A percentile compares a stretch with the other conserved stretches of the same genome.
These are phyloP conservation scores for Plenodomus biglobosus DNA, from an alignment of 2,329 filamentous ascomycete species.

Conservation along the genomic window DNA sequence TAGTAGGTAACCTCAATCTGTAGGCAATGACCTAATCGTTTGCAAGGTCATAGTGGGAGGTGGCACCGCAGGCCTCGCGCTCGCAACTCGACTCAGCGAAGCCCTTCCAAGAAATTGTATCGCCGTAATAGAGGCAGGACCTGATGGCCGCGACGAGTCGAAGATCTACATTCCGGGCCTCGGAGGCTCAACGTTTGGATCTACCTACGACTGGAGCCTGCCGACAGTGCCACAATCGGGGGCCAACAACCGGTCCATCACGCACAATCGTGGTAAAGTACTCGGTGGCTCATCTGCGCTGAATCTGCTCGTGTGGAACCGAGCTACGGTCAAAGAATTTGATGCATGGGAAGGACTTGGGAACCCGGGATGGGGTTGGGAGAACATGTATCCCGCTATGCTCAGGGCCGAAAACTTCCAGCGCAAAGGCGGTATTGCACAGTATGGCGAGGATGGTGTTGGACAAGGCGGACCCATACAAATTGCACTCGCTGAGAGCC, in stretches of 20 bases:
- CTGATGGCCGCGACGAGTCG: neutral
- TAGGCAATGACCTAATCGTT: no score
- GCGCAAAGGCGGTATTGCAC: slow-evolving; percentile 30
- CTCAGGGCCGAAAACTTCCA: slow-evolving; percentile 40
- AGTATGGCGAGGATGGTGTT: slow-evolving; percentile 18
- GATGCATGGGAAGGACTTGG: slow-evolving; percentile 48
- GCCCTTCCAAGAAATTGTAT: no score
- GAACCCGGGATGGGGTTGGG: slow-evolving; percentile 44
- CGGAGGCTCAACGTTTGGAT: neutral
- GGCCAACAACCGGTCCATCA: slow-evolving; percentile 21
- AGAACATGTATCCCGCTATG: slow-evolving; percentile 31
- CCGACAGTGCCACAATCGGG: slow-evolving; percentile 37
- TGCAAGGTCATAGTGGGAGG: no score
- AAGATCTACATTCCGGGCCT: neutral
- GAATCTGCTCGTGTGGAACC: slow-evolving; percentile 38
- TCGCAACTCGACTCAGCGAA: no score
- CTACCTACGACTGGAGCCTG: slow-evolving; percentile 32
- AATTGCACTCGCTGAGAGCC: slow-evolving; percentile 19
- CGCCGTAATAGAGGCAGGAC: neutral
- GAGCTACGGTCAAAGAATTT: slow-evolving; percentile 32
- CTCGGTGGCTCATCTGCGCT: slow-evolving; percentile 45
- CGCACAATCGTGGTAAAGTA: slow-evolving; percentile 36
- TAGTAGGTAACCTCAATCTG: no score
- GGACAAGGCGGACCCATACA: slow-evolving; percentile 30
- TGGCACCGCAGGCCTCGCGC: no score